Evolutionary conservation across 257 asterid species (phyloP).

Genomic region (Nicotiana tomentosiformis): DNA sequence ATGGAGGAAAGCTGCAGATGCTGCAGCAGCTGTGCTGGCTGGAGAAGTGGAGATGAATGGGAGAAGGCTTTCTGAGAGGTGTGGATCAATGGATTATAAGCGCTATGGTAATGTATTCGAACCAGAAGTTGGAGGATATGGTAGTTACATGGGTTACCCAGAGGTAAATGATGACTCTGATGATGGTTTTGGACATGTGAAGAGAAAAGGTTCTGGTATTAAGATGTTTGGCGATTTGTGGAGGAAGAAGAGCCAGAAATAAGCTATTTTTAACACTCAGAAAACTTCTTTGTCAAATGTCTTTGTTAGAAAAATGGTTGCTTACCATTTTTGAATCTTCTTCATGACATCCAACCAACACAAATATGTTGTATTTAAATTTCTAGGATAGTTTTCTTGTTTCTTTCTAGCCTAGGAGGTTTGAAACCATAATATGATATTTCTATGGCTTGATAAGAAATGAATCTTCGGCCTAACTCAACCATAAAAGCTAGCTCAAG

Average conservation of each 20-base stretch:
- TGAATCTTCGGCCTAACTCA: too few relatives aligned
- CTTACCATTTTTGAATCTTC: slow-evolving; percentile 31
- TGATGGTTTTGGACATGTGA: slow-evolving; percentile 52
- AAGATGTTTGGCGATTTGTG: slow-evolving; percentile 82
- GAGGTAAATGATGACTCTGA: slow-evolving; percentile 40
- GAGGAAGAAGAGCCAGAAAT: slow-evolving; percentile 75
- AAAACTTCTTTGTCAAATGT: neutral
- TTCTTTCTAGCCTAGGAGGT: neutral
- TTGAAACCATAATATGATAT: too few relatives aligned
- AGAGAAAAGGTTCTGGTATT: slow-evolving; percentile 62
- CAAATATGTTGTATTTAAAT: neutral
- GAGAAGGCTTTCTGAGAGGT: slow-evolving; percentile 69
- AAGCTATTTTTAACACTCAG: neutral
- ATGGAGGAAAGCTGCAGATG: slow-evolving; percentile 97
- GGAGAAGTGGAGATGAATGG: slow-evolving; percentile 56
- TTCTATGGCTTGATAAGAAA: too few relatives aligned
- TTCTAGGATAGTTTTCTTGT: neutral
- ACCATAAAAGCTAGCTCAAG: too few relatives aligned
- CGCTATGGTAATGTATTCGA: slow-evolving; percentile 35
- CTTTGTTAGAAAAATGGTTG: slow-evolving; percentile 23
- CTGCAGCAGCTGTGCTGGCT: slow-evolving; percentile 74
- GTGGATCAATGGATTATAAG: slow-evolving; percentile 82
- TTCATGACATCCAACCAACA: neutral
- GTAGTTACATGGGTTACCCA: slow-evolving; percentile 53
- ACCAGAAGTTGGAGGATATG: slow-evolving; percentile 27